phyloP scores from a whole-genome alignment of 768 basidiomycete genomes.

The Pleurotus sapidus region DNA sequence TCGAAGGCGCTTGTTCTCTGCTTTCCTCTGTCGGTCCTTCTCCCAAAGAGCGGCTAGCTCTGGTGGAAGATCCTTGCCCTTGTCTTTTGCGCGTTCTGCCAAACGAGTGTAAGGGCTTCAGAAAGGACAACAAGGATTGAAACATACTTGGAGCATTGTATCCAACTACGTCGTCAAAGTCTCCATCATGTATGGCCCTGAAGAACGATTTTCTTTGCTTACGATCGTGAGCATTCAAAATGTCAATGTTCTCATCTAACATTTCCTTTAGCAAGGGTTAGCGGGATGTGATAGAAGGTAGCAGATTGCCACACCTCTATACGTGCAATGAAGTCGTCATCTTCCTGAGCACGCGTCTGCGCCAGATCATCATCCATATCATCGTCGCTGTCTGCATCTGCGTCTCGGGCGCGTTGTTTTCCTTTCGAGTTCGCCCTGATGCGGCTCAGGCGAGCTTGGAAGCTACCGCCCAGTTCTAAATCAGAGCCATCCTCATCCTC shows the following conservation, averaged over 20 bases:
- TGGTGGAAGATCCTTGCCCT: constrained; percentile 46
- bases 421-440: constrained; percentile 28
- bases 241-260: constrained; percentile 55
- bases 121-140: not conserved
- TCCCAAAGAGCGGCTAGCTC: constrained; percentile 73
- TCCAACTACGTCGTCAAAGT: constrained; percentile 39
- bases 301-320: constrained; percentile 44
- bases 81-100: constrained; percentile 47
- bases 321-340: constrained; percentile 53
- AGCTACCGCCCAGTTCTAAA: constrained; percentile 39
- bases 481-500: constrained; percentile 30
- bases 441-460: constrained; percentile 41
- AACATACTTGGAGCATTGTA: constrained; percentile 47
- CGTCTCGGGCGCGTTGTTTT: constrained; percentile 21
- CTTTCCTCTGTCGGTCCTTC: constrained; percentile 81
- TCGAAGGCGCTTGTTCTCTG: constrained; percentile 65
- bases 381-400: constrained; percentile 32
- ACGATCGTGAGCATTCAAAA: constrained; percentile 40
- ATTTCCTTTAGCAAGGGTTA: constrained; percentile 39
- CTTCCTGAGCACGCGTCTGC: constrained; percentile 43
- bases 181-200: constrained; percentile 56
- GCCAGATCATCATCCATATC: constrained; percentile 16
- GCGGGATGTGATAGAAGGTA: not conserved
- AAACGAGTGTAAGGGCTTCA: constrained; percentile 1
- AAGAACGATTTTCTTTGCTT: constrained; percentile 57